These are phyloP conservation scores for Paramarasmius palmivorus DNA, from an alignment of 1,284 basidiomycete species.

Conservation along the genomic window DNA sequence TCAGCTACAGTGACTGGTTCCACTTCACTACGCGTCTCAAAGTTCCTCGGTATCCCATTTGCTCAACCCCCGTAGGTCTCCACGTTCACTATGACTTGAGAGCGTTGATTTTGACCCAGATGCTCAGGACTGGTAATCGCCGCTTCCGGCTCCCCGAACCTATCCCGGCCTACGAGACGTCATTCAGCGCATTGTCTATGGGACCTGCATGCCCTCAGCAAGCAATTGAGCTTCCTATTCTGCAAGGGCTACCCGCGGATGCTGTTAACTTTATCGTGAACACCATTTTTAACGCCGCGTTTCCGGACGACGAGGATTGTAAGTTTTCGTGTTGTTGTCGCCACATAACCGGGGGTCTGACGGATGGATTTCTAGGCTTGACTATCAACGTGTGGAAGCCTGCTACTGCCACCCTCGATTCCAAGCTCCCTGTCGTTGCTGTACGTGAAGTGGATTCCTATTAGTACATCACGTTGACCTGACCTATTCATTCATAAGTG, in stretches of 20 bases:
- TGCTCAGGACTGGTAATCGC: slow-evolving; percentile 27
- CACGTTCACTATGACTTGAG: too few relatives aligned
- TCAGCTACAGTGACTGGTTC: slow-evolving; percentile 39
- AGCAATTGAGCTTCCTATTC: slow-evolving; percentile 30
- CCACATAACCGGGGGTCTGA: background rate
- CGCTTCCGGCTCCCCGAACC: slow-evolving; percentile 49
- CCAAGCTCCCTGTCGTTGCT: slow-evolving; percentile 55
- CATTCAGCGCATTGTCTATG: slow-evolving; percentile 39
- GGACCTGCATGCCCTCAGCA: slow-evolving; percentile 56
- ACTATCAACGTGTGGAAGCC: slow-evolving; percentile 30
- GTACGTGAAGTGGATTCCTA: slow-evolving; percentile 32
- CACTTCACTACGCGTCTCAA: slow-evolving; percentile 25
- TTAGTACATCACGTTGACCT: background rate
- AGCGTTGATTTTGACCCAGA: too few relatives aligned
- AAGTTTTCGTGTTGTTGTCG: too few relatives aligned
- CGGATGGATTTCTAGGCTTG: slow-evolving; percentile 13
- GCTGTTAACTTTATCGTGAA: slow-evolving; percentile 36
- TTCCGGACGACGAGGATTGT: slow-evolving; percentile 51
- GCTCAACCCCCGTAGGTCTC: slow-evolving; percentile 45
- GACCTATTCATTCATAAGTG: slow-evolving; percentile 33
- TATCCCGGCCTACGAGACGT: slow-evolving; percentile 40
- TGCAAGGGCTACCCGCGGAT: slow-evolving; percentile 31
- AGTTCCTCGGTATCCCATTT: slow-evolving; percentile 56
- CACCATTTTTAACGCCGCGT: slow-evolving; percentile 29
- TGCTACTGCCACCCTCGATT: slow-evolving; percentile 31